Base-by-base conservation (phyloP, 2,329 filamentous ascomycete species). In the Talaromyces funiculosus region DNA sequence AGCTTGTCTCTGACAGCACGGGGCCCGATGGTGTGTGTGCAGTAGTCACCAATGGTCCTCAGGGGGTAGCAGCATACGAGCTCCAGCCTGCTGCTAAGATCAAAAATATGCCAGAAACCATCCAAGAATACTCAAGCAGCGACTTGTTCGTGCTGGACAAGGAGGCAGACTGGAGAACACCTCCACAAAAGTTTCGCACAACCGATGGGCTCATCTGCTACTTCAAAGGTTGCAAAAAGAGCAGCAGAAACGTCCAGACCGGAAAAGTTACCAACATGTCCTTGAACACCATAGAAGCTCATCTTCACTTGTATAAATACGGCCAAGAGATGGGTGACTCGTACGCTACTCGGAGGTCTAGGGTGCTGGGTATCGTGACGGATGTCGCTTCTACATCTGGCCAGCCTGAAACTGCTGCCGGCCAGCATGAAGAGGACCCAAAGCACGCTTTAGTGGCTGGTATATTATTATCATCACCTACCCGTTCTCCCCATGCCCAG, bases 201-300 rank as follows among this genome's bases (percentile, higher is more conserved):
- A 8, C 37, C 10, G 57, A 59, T 53, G 47, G 57, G n/a, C 16
- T 16, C n/a, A 20, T 59, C 37, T 53, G 10, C 14, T 59, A 40
- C 26, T 59, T 59, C 29, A 59, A 59, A 53, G 57, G n/a, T 31
- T 43, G 45, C 47, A 14, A 53, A 26, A 45, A 12, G 8, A 53
- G 47, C 16, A 22, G 24, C 9, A 59, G 3, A 16, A 14, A 10
- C 4, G 18, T 24, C 14, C 24, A 42, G 37, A 59, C 45, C 35
- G 57, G 57, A 1, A 26, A 59, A 45, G 35, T 45, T 24, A 35
- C 3, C 14, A 59, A 59, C 8, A 6, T 2, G n/a, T 12, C 45
- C 22, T 24, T 59, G 47, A 24, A 59, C 24, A 59, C 37, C 38
- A 59, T 59, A 42, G 57, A 59, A 43, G 37, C 37, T 24, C 45